These are phyloP conservation scores for Geopyxis carbonaria DNA, from an alignment of 495 filamentous ascomycete genomes.

Conservation along the genomic window DNA sequence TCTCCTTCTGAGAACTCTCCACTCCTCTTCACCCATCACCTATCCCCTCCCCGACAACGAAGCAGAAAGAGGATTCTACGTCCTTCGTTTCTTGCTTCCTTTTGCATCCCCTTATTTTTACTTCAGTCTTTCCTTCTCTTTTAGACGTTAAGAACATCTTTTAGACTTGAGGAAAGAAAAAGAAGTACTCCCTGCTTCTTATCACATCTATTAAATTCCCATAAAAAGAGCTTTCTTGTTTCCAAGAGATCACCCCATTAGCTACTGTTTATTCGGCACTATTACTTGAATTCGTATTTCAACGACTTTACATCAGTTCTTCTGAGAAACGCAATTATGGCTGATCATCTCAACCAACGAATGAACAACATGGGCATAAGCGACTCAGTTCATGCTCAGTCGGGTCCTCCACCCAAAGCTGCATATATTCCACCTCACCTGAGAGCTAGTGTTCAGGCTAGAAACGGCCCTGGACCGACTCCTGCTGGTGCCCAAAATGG, in stretches of 20 bases:
- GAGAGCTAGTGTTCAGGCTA: constrained; percentile 34
- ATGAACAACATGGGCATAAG: constrained; percentile 19
- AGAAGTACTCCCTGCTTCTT: constrained; percentile 2
- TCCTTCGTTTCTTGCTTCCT: constrained; percentile 26
- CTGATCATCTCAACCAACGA: constrained; percentile 76
- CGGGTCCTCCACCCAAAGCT: constrained; percentile 45
- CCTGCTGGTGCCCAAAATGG: constrained; percentile 24
- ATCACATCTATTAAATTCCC: too few relatives aligned
- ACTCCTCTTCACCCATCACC: constrained; percentile 25
- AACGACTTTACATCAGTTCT: constrained; percentile 5
- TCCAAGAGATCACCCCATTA: too few relatives aligned
- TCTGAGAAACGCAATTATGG: constrained; percentile 67
- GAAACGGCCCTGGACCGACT: constrained; percentile 26
- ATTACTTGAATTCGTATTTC: not conserved
- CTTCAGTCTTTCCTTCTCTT: constrained; percentile 28
- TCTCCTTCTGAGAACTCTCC: constrained; percentile 14
- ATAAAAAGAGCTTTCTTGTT: constrained; percentile 11
- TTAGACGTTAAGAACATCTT: constrained; percentile 23
- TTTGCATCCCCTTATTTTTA: constrained; percentile 24
- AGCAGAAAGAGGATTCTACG: constrained; percentile 31
- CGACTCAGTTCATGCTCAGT: constrained; percentile 31
- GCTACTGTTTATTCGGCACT: too few relatives aligned
- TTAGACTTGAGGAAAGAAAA: constrained; percentile 2
- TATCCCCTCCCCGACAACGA: constrained; percentile 31
- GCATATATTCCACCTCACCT: constrained; percentile 96